Evolutionary conservation across 495 filamentous ascomycete species (phyloP), one percentile per base, ranked within the genome.

Genomic region (Podospora fimiseda): DNA sequence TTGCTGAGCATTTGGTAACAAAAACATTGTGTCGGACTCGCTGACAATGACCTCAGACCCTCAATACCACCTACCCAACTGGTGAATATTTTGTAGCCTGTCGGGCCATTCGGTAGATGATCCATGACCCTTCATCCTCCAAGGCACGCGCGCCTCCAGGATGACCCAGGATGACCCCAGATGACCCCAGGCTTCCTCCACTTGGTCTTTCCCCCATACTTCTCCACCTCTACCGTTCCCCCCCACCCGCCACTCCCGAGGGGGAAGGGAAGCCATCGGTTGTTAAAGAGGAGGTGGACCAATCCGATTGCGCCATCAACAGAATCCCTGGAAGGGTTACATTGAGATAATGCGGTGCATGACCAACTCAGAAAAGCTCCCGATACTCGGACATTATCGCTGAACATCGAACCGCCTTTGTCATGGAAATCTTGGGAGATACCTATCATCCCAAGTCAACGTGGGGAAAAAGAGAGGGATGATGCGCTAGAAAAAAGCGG

Each of bases 61-160:
- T 39, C 19, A 39, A 53, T 60, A 57, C 58, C 48, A 60, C 58
- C 58, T 60, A 47, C 58, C 58, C 15, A 49, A 20, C 47, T 48
- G 5, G 54, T 46, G 18, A 16, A 22, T 33, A 6, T 33, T 33
- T 33, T 33, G 20, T 43, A 30, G 33, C 4, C 14, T 38, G 43
- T 49, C 53, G 53, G 53, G 27, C 37, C 37, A 21, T 39, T 50
- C 33, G 47, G 47, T 50, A 38, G 47, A 24, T 41, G 33, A 24
- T 19, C 18, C 18, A 13, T 14, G 15, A 11, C 23, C 11, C 7
- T 52, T 48, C 9, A 43, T 55, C 30, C 19, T 47, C 36, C 18
- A 20, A 15, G n/a, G n/a, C n/a, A n/a, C n/a, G n/a, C n/a, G n/a
- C n/a, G n/a, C n/a, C n/a, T n/a, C n/a, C n/a, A n/a, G n/a, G n/a